Evolutionary conservation across 202 grass and related monocot species (phyloP), one percentile per base, ranked within the genome.

Genomic region (Schoenoplectus triqueter): DNA sequence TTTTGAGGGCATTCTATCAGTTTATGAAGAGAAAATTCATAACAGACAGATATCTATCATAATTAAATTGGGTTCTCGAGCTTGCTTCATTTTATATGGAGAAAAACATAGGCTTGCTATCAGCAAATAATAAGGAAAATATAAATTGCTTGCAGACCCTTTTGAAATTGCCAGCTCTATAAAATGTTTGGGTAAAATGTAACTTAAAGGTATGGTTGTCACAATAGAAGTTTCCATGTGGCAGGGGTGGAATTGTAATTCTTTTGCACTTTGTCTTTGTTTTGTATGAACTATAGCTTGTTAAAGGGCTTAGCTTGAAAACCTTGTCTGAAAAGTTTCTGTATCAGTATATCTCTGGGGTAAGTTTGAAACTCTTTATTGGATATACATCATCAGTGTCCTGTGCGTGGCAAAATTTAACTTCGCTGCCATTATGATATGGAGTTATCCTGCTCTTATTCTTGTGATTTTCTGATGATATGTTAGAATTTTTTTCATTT

Each of bases 401-500:
- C 9, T 67, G 40, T 13, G 22, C 10, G 21, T 20, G 44, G 18
- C 47, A 73, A 51, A 51, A 5, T 47, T 73, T 51, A 51, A 17
- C 42, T 73, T 18, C 9, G 45, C 42, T 22, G 9, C 70, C 18
- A 50, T 19, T 50, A 52, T 4, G 31, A 49, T 8, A 11, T 55
- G 13, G 51, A 59, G 13, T 78, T 78, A 78, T 57, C 73, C 11
- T 78, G 22, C 17, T 40, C 6, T 41, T 57, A 2, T 77, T 73
- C 66, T 51, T 73, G 31, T 41, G 11, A 42, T 57, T 39, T 78
- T 59, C 73, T 84, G 5, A 47, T 80, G 47, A 31, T 40, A 69
- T 86, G 4, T 86, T 85, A 61, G 54, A 59, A 85, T 70, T 54
- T 77, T 78, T 39, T 79, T 48, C 22, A 4, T 70, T 91, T 87